Percentiles rank a stretch among this genome's conserved stretches.
Evolutionary conservation across 139 green algal species (phyloP).

Genomic region (Chlorella vulgaris): DNA sequence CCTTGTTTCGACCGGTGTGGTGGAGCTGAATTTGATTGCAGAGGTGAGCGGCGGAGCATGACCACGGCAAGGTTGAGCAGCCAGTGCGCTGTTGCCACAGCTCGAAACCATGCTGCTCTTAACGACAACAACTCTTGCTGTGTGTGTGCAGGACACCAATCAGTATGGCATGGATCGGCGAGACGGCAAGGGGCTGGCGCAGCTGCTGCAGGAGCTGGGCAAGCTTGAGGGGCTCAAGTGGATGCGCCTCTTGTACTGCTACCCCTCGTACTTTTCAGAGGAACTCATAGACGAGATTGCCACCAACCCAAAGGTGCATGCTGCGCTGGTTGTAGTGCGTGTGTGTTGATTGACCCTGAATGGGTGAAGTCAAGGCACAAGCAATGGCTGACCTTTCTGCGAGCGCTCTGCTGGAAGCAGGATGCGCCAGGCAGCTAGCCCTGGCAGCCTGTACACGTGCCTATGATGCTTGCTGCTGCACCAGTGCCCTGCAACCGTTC

Average conservation of each 20-base stretch:
- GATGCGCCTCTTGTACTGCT: slow-evolving; percentile 84
- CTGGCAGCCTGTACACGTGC: too few species aligned
- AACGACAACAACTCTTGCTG: too few species aligned
- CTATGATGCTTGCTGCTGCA: too few species aligned
- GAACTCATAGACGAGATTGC: slow-evolving; percentile 90
- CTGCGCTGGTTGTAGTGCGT: too few species aligned
- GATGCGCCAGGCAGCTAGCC: too few species aligned
- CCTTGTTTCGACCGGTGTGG: slow-evolving; percentile 72
- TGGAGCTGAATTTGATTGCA: slow-evolving; percentile 90
- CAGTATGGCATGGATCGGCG: slow-evolving; percentile 76
- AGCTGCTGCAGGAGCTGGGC: slow-evolving; percentile 78
- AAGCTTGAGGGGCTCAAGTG: slow-evolving; percentile 77
- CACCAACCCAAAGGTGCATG: slow-evolving; percentile 73
- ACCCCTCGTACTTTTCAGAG: slow-evolving; percentile 81
- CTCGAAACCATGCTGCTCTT: too few species aligned
- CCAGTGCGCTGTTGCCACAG: not conserved
- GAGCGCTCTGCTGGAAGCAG: too few species aligned
- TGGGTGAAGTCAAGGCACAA: too few species aligned
- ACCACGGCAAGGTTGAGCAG: not conserved
- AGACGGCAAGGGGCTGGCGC: slow-evolving; percentile 71
- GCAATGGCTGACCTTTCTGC: too few species aligned
- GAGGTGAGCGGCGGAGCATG: slow-evolving; percentile 14
- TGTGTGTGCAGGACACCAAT: too few species aligned
- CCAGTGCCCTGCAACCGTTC: too few species aligned
- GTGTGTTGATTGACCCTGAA: too few species aligned